Base-by-base conservation (phyloP, 768 basidiomycete species). In the Xanthoconium purpureum region DNA sequence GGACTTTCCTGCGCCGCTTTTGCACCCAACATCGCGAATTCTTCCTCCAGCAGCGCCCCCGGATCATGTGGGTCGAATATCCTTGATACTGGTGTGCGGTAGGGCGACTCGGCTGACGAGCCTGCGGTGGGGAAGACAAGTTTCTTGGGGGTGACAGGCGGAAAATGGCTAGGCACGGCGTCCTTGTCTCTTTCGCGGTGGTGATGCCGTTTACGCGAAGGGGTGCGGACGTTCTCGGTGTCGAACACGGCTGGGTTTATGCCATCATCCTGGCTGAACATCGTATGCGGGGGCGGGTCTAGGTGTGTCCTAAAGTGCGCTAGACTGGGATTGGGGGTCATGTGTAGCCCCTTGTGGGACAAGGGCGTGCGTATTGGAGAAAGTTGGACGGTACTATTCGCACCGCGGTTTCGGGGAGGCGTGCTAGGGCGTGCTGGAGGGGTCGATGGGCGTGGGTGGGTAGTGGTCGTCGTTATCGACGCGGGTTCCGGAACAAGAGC, bases 31-130 rank as follows among this genome's bases (percentile, higher is more conserved):
- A 84, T 74, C 47, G 78, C 80, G 52, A 92, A 73, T 55, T 92
- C 90, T 47, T 91, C 90, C 47, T 89, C 87, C 24, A 91, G 73
- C 42, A 89, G 63, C 33, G 80, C 74, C 33, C 80, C 74, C 5
- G 88, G 87, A 69, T 90, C 87, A 59, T 88, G 84, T 32, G 88
- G 88, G 66, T 90, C 89, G 59, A 82, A 84, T 33, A 88, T 76
- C 29, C 73, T 57, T 6, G 73, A 57, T 13, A 76, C 76, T 5
- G 82, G 84, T 13, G 82, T 80, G 18, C 79, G 77, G 68, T 79
- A 80, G 1, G 78, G 77, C 11, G 75, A 77, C 57, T 77, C 75
- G n/a, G 47, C 46, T 20, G 63, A 38, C 6, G 67, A 63, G 36
- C 60, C 58, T 5, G 67, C 64, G 15, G 66, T 60, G 28, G 67